phyloP scores from a whole-genome alignment of 257 asterid genomes.

The Marsdenia floribunda region DNA sequence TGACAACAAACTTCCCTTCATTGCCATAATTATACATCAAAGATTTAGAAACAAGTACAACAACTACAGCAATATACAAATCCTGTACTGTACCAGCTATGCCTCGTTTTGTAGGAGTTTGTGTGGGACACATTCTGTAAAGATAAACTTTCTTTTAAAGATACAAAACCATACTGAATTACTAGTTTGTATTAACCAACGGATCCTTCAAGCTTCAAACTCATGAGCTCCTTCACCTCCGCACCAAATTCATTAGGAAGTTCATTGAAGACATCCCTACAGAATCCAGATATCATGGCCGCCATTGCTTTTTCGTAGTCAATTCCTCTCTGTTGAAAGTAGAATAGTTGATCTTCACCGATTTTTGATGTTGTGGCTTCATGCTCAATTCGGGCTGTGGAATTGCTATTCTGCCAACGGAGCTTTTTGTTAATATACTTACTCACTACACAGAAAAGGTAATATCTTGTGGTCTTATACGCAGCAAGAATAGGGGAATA shows the following conservation, averaged over 20 bases:
- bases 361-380: slow-evolving; percentile 95
- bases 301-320: slow-evolving; percentile 96
- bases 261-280: slow-evolving; percentile 82
- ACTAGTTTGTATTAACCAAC: slow-evolving; percentile 41
- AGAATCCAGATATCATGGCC: slow-evolving; percentile 96
- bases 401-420: slow-evolving; percentile 53
- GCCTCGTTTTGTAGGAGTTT: neutral
- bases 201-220: slow-evolving; percentile 93
- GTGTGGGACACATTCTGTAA: neutral
- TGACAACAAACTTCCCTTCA: no score
- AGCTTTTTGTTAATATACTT: neutral
- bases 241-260: slow-evolving; percentile 94
- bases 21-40: no score
- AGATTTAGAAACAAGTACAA: neutral
- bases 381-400: slow-evolving; percentile 65
- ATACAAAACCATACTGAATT: neutral
- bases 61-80: neutral
- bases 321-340: slow-evolving; percentile 92
- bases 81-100: neutral
- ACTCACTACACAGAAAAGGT: no score
- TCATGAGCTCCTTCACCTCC: slow-evolving; percentile 92
- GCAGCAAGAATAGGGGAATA: neutral
- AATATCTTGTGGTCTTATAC: neutral
- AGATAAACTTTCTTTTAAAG: neutral
- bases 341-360: slow-evolving; percentile 89